phyloP scores from a whole-genome alignment of 1,139 yeast genomes.

The Yamadazyma dushanensis region DNA sequence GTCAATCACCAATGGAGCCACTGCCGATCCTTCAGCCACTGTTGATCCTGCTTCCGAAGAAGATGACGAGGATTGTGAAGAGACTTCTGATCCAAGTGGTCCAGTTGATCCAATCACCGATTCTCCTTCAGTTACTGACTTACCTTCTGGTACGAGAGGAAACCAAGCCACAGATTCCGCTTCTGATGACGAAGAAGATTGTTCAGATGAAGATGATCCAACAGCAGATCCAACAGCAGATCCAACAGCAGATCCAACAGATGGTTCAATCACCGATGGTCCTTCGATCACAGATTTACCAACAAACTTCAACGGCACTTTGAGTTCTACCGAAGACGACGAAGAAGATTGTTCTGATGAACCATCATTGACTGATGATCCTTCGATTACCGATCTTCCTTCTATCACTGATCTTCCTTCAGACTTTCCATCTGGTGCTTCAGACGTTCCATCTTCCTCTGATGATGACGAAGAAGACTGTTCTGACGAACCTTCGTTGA shows the following conservation, averaged over 20 bases:
- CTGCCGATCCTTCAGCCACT: not conserved
- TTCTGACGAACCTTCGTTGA: constrained; percentile 1
- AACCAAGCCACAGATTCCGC: too few relatives aligned
- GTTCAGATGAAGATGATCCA: constrained; percentile 12
- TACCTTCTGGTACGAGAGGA: constrained; percentile 7
- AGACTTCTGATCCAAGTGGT: constrained; percentile 3
- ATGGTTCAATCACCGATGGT: constrained; percentile 2
- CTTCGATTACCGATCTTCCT: not conserved
- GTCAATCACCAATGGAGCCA: too few relatives aligned
- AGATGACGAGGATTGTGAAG: constrained; percentile 13
- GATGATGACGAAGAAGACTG: constrained; percentile 9
- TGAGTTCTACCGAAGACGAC: constrained; percentile 8
- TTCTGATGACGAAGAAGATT: constrained; percentile 12
- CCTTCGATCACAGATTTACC: constrained; percentile 3
- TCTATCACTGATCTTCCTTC: constrained; percentile 1
- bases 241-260: too few relatives aligned
- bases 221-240: too few relatives aligned
- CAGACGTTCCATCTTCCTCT: constrained; percentile 1
- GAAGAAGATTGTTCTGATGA: constrained; percentile 11
- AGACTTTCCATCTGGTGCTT: not conserved
- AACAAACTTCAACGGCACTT: not conserved
- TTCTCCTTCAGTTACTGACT: not conserved
- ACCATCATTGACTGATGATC: not conserved
- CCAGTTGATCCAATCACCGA: constrained; percentile 6
- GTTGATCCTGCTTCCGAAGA: constrained; percentile 7